Percentiles rank a stretch among this genome's conserved stretches.
Conservation (phyloP, 2,329 filamentous ascomycete species). For the Rutstroemia sp. region DNA sequence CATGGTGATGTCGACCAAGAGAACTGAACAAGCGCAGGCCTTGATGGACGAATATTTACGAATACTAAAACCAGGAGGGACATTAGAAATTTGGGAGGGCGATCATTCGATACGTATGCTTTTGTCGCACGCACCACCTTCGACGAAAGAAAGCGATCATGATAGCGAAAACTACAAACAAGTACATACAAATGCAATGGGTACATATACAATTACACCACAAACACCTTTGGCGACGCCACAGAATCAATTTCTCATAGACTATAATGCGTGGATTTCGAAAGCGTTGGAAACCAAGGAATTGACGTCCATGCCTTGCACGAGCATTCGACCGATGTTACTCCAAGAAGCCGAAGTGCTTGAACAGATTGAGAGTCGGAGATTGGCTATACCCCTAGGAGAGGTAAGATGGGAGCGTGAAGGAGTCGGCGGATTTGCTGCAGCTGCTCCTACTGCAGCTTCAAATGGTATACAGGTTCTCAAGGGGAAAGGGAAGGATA, state of each 20-base stretch:
- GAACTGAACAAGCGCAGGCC: slow-evolving; percentile 25
- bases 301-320: slow-evolving; percentile 69
- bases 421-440: slow-evolving; percentile 48
- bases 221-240: slow-evolving; percentile 76
- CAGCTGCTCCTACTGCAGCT: slow-evolving; percentile 41
- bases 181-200: slow-evolving; percentile 58
- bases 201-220: slow-evolving; percentile 74
- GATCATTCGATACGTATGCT: slow-evolving; percentile 80
- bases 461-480: slow-evolving; percentile 41
- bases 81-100: slow-evolving; percentile 82
- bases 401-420: slow-evolving; percentile 85
- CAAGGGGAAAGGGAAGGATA: slow-evolving; percentile 27
- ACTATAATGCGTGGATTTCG: slow-evolving; percentile 77
- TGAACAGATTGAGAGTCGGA: slow-evolving; percentile 60
- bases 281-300: slow-evolving; percentile 66
- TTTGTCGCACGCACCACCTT: slow-evolving; percentile 58
- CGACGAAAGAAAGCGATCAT: slow-evolving; percentile 30
- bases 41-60: slow-evolving; percentile 68
- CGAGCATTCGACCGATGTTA: slow-evolving; percentile 66
- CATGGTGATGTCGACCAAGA: slow-evolving; percentile 52
- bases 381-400: slow-evolving; percentile 79
- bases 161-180: slow-evolving; percentile 52
- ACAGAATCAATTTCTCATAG: slow-evolving; percentile 72
- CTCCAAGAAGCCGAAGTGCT: slow-evolving; percentile 73
- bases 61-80: slow-evolving; percentile 68